Percentiles rank a stretch among this genome's conserved stretches.
phyloP scores from a whole-genome alignment of 176 grass and related monocot genomes.

The Triticum timopheevii region DNA sequence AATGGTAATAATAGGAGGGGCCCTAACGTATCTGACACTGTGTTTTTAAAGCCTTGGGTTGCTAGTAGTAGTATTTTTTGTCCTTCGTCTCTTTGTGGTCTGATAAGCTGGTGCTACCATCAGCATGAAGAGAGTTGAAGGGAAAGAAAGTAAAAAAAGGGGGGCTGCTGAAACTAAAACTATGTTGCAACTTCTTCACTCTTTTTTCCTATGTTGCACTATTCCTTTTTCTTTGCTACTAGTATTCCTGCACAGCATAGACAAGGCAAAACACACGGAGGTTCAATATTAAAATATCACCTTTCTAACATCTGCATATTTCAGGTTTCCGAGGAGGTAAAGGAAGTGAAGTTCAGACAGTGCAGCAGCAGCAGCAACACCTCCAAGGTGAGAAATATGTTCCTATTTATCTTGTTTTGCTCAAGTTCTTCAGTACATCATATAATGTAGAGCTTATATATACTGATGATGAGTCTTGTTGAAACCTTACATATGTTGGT shows the following conservation, averaged over 20 bases:
- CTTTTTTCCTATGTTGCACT: constrained; percentile 61
- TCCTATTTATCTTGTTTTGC: too few relatives aligned
- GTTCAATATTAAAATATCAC: too few relatives aligned
- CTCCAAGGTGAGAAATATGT: too few relatives aligned
- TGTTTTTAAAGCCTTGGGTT: neutral
- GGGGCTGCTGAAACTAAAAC: constrained; percentile 38
- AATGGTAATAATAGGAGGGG: constrained; percentile 15
- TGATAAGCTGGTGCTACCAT: constrained; percentile 19
- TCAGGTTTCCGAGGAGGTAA: too few relatives aligned
- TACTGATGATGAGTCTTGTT: too few relatives aligned
- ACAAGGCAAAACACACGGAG: neutral
- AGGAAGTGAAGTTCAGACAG: too few relatives aligned
- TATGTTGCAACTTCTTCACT: constrained; percentile 53
- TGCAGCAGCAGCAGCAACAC: too few relatives aligned
- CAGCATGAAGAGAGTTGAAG: neutral
- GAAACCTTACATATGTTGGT: too few relatives aligned
- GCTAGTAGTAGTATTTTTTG: constrained; percentile 7
- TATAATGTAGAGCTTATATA: too few relatives aligned
- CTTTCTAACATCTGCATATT: too few relatives aligned
- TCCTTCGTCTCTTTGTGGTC: constrained; percentile 25
- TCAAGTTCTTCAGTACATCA: too few relatives aligned
- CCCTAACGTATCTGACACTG: constrained; percentile 22
- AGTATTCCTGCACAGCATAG: constrained; percentile 52
- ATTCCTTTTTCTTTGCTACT: constrained; percentile 59
- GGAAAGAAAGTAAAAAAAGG: neutral